phyloP scores from a whole-genome alignment of 257 asterid genomes.

The Paraleonurus japonicus region DNA sequence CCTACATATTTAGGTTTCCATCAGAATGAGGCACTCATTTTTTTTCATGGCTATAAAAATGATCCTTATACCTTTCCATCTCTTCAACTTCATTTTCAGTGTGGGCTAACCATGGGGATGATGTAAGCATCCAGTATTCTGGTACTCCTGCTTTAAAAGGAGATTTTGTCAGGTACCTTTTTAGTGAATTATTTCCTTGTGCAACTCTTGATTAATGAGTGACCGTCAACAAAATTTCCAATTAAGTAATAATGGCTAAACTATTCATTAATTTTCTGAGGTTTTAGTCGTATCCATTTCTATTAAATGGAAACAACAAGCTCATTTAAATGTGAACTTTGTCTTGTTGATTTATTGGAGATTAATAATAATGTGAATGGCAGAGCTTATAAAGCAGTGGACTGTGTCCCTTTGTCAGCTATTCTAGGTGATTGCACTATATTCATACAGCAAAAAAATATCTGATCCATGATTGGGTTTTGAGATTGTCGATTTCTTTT shows the following conservation, averaged over 20 bases:
- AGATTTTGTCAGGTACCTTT: conserved; percentile 87
- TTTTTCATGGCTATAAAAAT: conserved; percentile 15
- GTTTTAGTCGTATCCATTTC: not conserved
- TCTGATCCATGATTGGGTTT: conserved; percentile 3
- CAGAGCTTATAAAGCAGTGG: not conserved
- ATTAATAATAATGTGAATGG: not conserved
- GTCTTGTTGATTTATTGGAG: conserved; percentile 1
- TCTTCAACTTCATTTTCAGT: conserved; percentile 51
- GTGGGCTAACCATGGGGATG: conserved; percentile 99
- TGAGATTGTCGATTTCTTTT: conserved; percentile 10
- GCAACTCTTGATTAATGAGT: not conserved
- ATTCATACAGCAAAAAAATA: not conserved
- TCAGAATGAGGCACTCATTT: conserved; percentile 12
- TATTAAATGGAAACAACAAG: not conserved
- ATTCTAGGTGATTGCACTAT: conserved; percentile 1
- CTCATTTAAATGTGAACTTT: not conserved
- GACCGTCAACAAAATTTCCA: not conserved
- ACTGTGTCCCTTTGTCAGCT: not conserved
- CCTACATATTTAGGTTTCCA: conserved; percentile 10
- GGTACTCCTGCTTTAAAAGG: conserved; percentile 99
- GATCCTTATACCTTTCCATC: conserved; percentile 25
- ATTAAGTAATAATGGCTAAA: not conserved
- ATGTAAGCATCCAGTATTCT: conserved; percentile 93
- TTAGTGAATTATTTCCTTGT: conserved; percentile 12
- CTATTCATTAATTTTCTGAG: not conserved